Conservation (phyloP, 2,329 filamentous ascomycete species). For the Claviceps sp. region DNA sequence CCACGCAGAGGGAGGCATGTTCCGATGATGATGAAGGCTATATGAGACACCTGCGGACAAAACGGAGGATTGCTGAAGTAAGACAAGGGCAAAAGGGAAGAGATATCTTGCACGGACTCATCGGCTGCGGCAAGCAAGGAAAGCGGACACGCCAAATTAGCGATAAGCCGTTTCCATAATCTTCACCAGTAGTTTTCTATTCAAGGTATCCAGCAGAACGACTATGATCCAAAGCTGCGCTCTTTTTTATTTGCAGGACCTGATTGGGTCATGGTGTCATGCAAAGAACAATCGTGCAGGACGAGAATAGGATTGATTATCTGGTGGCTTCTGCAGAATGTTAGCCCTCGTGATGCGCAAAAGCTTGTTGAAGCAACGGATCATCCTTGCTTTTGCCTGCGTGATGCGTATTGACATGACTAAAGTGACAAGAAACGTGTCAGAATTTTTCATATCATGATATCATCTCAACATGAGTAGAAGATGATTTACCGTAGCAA, state of each 20-base stretch:
- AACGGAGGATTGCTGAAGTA: neutral
- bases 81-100: neutral
- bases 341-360: constrained; percentile 43
- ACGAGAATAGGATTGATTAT: neutral
- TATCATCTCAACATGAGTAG: neutral
- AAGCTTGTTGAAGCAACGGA: constrained; percentile 63
- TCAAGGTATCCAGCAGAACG: too few species aligned
- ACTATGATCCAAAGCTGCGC: too few species aligned
- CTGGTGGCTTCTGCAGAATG: neutral
- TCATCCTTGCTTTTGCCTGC: constrained; percentile 84
- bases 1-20: neutral
- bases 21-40: neutral
- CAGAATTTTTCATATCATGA: constrained; percentile 3
- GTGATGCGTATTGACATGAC: constrained; percentile 89
- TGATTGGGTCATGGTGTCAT: too few species aligned
- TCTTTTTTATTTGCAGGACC: too few species aligned
- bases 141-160: too few species aligned
- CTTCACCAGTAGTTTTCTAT: too few species aligned
- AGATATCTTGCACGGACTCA: neutral
- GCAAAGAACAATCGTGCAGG: too few species aligned
- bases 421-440: constrained; percentile 20
- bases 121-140: neutral
- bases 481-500: constrained; percentile 59
- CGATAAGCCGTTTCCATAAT: too few species aligned
- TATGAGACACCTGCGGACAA: neutral